Evolutionary conservation across 805 yeast genomes (phyloP).

Genomic region (Metahyphopichia silvanorum): DNA sequence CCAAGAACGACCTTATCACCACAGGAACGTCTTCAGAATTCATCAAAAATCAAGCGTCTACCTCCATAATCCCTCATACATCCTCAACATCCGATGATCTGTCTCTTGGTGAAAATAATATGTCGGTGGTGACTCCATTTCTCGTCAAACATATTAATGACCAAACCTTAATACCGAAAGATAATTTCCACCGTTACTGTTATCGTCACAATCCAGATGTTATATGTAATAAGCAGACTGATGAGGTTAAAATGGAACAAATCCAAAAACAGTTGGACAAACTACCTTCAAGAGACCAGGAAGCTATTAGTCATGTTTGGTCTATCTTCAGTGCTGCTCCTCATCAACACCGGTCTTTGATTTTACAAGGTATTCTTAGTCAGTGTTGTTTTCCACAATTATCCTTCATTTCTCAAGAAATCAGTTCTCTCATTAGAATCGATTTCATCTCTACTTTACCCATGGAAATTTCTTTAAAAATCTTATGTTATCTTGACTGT

Average conservation of each 20-base stretch:
- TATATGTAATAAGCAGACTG: conserved; percentile 66
- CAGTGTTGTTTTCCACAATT: conserved; percentile 96
- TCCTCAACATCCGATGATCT: conserved; percentile 7
- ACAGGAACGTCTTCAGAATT: no score
- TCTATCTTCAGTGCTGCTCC: conserved; percentile 77
- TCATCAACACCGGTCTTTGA: conserved; percentile 63
- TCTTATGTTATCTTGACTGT: conserved; percentile 87
- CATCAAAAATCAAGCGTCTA: background rate
- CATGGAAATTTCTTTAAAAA: conserved; percentile 77
- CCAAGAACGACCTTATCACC: background rate
- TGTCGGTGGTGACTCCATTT: conserved; percentile 38
- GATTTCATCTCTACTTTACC: conserved; percentile 88
- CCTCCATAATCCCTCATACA: conserved; percentile 3
- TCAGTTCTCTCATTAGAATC: conserved; percentile 74
- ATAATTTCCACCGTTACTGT: conserved; percentile 68
- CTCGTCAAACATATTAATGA: conserved; percentile 39
- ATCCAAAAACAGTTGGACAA: conserved; percentile 57
- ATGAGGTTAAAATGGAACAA: conserved; percentile 58
- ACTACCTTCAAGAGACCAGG: conserved; percentile 68
- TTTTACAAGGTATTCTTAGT: conserved; percentile 76
- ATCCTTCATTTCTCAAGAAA: conserved; percentile 79
- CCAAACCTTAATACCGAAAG: conserved; percentile 41
- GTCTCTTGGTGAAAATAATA: conserved; percentile 12
- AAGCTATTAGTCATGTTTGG: conserved; percentile 81
- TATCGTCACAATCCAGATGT: conserved; percentile 92